phyloP scores from a whole-genome alignment of 108 stramenopile genomes.

The Pseudonitzschia pungens region DNA sequence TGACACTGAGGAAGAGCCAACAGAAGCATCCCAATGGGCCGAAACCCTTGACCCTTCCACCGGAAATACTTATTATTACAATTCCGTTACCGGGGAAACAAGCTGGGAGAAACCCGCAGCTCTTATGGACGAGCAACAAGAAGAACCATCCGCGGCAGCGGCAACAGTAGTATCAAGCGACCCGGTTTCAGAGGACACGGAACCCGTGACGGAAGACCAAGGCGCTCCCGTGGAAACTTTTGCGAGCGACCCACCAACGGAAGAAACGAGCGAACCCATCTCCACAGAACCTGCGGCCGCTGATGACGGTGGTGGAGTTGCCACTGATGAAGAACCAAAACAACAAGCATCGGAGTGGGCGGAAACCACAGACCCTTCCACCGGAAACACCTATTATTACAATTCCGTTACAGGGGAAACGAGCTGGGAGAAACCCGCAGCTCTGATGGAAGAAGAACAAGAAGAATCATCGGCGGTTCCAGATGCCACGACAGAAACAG shows the following conservation, averaged over 20 bases:
- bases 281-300: neutral
- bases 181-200: neutral
- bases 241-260: neutral
- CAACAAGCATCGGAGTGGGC: constrained; percentile 17
- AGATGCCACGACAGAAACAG: neutral
- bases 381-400: constrained; percentile 32
- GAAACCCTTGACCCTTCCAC: constrained; percentile 15
- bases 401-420: constrained; percentile 35
- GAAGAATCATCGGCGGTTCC: neutral
- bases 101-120: constrained; percentile 29
- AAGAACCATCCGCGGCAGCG: neutral
- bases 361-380: constrained; percentile 11
- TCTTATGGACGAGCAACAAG: neutral
- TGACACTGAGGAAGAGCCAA: neutral
- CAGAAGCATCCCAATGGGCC: constrained; percentile 13
- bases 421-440: constrained; percentile 30
- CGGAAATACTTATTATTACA: constrained; percentile 34
- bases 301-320: neutral
- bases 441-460: neutral
- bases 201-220: too few species aligned
- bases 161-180: neutral
- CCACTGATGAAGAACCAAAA: neutral
- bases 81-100: constrained; percentile 32
- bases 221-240: too few species aligned
- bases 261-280: constrained; percentile 5